These are phyloP conservation scores for Colletotrichum euphorbiae DNA, from an alignment of 2,329 filamentous ascomycete genomes.

Conservation along the genomic window DNA sequence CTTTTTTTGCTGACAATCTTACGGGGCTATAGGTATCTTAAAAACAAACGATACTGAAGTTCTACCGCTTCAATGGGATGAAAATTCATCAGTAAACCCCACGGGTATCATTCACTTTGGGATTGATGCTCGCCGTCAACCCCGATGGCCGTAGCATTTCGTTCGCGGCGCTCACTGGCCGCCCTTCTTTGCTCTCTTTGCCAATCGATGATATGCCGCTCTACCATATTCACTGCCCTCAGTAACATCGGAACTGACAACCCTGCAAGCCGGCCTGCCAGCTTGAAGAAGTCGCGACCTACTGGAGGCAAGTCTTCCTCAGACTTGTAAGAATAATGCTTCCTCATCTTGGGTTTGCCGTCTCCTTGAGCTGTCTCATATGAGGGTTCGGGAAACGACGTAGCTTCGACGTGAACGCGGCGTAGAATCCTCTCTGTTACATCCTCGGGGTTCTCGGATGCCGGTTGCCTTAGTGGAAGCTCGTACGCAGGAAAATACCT, in stretches of 20 bases:
- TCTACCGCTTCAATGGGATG: neutral
- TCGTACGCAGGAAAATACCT: conserved; percentile 51
- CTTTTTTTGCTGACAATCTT: too few relatives aligned
- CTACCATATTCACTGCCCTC: conserved; percentile 53
- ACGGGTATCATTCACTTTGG: neutral
- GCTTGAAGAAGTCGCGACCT: conserved; percentile 49
- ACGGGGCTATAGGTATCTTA: too few relatives aligned
- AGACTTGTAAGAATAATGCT: conserved; percentile 41
- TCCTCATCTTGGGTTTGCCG: neutral
- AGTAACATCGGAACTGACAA: conserved; percentile 50
- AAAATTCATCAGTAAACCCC: too few relatives aligned
- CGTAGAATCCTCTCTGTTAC: conserved; percentile 42
- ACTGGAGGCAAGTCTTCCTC: conserved; percentile 48
- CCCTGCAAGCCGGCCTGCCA: conserved; percentile 48
- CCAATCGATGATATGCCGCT: conserved; percentile 51
- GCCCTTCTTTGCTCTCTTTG: conserved; percentile 43
- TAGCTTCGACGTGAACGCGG: conserved; percentile 20
- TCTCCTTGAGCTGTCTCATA: neutral
- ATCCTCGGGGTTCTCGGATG: conserved; percentile 43
- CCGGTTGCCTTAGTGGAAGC: conserved; percentile 36
- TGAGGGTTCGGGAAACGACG: conserved; percentile 9
- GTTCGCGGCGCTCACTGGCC: conserved; percentile 25
- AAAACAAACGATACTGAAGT: too few relatives aligned
- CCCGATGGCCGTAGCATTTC: conserved; percentile 4
- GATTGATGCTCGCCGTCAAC: conserved; percentile 5